Evolutionary conservation across 768 basidiomycete genomes (phyloP), one percentile per base, ranked within the genome.

Genomic region (Russula olivacea): DNA sequence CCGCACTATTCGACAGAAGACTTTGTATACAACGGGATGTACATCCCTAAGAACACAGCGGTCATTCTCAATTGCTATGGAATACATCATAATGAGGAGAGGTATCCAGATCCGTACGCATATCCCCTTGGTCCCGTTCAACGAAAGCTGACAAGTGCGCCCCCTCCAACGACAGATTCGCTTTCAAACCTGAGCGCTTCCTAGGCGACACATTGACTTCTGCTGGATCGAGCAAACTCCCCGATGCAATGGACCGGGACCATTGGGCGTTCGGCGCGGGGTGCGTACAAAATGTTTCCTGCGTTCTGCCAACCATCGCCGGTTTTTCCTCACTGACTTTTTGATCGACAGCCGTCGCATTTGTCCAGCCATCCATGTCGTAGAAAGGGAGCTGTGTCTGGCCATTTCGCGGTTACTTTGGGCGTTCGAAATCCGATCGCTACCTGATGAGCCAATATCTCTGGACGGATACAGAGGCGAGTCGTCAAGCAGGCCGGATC

Each of bases 201-300:
- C 63, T 80, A 45, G 69, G 72, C 21, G 79, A 81, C 62, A 62
- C 66, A 0, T 72, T 72, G 6, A 70, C 72, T 23, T 75, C 74
- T n/a, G 76, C 76, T 4, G 79, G 80, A 58, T 80, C 79, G 6
- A 77, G 78, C 19, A 78, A 79, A 41, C 55, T 55, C 25, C 25
- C 55, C 25, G 43, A 55, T 1, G 40, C 55, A n/a, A 54, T 54
- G 52, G 72, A 81, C 58, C 75, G 80, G 41, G 80, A 81, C 61
- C 79, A 81, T 61, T 81, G 80, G 80, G 74, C 75, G 69, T 81
- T 80, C 56, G 80, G 80, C 17, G 79, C 71, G 0, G 80, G 80
- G 80, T 81, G 66, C 36, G 74, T 70, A 49, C 25, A 38, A 30
- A 14, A 12, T 58, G 10, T 49, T 32, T 32, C 28, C 25, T n/a